Evolutionary conservation across 306 rosid genomes (phyloP), one percentile per base, ranked within the genome.

Genomic region (Dryas octopetala): DNA sequence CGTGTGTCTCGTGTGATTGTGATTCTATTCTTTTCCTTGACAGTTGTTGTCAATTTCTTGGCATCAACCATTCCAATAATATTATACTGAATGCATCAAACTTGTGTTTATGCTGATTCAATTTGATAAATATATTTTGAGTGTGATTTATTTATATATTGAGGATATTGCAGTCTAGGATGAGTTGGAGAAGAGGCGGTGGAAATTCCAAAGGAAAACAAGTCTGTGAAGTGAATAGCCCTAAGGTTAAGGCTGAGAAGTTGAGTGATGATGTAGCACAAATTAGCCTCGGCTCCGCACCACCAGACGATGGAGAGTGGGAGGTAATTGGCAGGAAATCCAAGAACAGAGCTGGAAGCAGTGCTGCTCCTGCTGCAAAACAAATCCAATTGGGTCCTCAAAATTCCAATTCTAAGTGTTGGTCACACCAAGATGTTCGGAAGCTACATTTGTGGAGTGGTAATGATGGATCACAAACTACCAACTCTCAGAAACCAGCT

Each of bases 271-370:
- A 78, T 63, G 26, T 92, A 41, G 88, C 85, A 11, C 88, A 75
- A 23, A 16, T 86, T 54, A 81, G 65, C 79, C 77, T 92, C 60
- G 83, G 72, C 19, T 50, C 83, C 0, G 79, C 23, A 23, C 23
- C 76, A 44, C 80, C 83, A 23, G 76, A 73, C n/a, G 89, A 83
- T 67, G 98, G 96, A 7, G 68, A 82, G 23, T 92, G 96, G 98
- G 94, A 89, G 77, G 91, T 87, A 16, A 78, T 68, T 82, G 74
- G 80, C 17, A 84, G 71, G 71, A 92, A 88, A 69, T 19, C 94
- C 2, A 92, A 88, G 85, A 89, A 86, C 87, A 88, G 73, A 86
- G 87, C 82, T 81, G 93, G 92, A 80, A 78, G 72, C 81, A 83
- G 78, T 80, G 78, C 91, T 78, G 23, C 23, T 23, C 23, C 23